These are phyloP conservation scores for Penicillium macrosclerotiorum DNA, from an alignment of 495 filamentous ascomycete species.

Conservation along the genomic window DNA sequence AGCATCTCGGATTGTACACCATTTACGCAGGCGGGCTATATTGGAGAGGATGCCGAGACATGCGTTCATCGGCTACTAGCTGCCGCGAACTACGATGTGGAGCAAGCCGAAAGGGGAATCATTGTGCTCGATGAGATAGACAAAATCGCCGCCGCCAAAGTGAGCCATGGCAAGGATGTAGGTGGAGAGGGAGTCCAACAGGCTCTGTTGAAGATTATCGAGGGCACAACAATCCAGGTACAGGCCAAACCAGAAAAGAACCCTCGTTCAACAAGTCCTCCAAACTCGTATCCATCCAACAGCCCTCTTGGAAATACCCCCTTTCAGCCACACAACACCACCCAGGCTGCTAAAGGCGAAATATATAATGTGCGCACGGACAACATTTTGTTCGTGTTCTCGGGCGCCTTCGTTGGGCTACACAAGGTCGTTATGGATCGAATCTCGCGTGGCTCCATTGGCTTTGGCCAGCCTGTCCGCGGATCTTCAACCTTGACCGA, in stretches of 20 bases:
- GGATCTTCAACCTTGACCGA: constrained; percentile 31
- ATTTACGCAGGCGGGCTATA: constrained; percentile 96
- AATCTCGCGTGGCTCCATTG: constrained; percentile 83
- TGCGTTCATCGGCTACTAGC: constrained; percentile 88
- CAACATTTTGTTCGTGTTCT: constrained; percentile 95
- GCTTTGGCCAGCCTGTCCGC: constrained; percentile 83
- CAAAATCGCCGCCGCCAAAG: constrained; percentile 80
- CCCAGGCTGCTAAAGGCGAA: constrained; percentile 65
- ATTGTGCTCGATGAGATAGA: constrained; percentile 96
- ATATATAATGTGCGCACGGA: constrained; percentile 88
- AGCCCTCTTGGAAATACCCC: constrained; percentile 47
- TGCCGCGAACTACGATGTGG: constrained; percentile 86
- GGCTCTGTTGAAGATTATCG: constrained; percentile 90
- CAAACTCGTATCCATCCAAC: constrained; percentile 47
- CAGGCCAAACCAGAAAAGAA: constrained; percentile 78
- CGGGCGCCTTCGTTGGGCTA: constrained; percentile 90
- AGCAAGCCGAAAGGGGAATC: constrained; percentile 84
- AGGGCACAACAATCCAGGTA: constrained; percentile 85
- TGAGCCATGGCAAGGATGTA: constrained; percentile 75
- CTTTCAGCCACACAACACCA: constrained; percentile 37
- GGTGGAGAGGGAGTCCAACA: constrained; percentile 95
- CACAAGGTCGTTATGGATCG: constrained; percentile 85
- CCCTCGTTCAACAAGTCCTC: constrained; percentile 45
- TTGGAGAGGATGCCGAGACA: constrained; percentile 92
- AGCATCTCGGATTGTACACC: constrained; percentile 97